Conservation (phyloP, 192 early-diverging fungal genomes). For the Spizellomyces sp. region DNA sequence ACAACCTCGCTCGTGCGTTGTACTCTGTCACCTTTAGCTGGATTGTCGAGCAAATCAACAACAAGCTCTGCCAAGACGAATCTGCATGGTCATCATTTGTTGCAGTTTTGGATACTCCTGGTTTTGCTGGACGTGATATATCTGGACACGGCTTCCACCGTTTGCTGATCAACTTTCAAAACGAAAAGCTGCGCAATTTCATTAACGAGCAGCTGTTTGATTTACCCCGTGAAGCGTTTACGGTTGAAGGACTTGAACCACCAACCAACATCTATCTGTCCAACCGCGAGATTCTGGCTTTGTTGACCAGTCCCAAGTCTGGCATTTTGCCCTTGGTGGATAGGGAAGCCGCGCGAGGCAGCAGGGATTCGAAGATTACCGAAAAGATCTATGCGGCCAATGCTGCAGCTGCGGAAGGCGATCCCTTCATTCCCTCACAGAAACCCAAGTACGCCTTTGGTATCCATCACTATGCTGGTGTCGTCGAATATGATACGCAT, state of each 20-base stretch:
- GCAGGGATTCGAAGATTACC: conserved; percentile 33
- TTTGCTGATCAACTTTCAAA: conserved; percentile 55
- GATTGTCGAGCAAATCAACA: conserved; percentile 89
- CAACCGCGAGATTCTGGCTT: conserved; percentile 30
- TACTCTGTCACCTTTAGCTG: conserved; percentile 79
- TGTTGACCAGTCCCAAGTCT: conserved; percentile 18
- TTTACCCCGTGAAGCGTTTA: conserved; percentile 34
- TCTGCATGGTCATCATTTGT: conserved; percentile 77
- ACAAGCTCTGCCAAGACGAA: conserved; percentile 72
- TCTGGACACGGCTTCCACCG: conserved; percentile 45
- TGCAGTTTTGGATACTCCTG: conserved; percentile 77
- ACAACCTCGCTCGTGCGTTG: conserved; percentile 76
- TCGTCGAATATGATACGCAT: conserved; percentile 76
- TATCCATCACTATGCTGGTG: conserved; percentile 48
- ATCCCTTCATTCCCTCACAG: conserved; percentile 39
- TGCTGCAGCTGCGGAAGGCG: conserved; percentile 36
- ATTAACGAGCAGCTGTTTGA: conserved; percentile 40
- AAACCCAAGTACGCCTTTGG: conserved; percentile 63
- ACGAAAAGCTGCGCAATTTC: conserved; percentile 44
- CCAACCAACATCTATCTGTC: conserved; percentile 58
- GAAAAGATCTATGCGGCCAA: conserved; percentile 36
- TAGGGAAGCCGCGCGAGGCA: conserved; percentile 34
- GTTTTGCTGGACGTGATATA: conserved; percentile 35
- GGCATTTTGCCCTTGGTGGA: conserved; percentile 48
- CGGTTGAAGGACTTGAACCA: conserved; percentile 41